A percentile compares a stretch with the other conserved stretches of the same genome.
Conservation (phyloP, 1,139 yeast species). For the Pichia sp. region DNA sequence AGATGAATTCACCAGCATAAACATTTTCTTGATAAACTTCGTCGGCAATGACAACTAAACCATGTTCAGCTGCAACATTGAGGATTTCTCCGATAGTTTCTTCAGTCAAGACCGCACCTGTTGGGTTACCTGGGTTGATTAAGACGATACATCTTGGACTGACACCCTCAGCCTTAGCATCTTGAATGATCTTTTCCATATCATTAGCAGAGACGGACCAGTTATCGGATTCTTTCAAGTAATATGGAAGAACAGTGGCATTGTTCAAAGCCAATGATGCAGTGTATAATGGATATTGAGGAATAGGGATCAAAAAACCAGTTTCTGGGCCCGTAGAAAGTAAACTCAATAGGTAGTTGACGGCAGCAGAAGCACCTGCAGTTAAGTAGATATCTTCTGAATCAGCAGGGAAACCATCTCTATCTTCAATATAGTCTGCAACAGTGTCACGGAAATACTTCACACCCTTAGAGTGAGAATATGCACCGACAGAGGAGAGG, state of each 20-base stretch:
- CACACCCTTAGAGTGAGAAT: slow-evolving; percentile 89
- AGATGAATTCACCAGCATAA: slow-evolving; percentile 56
- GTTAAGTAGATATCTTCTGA: slow-evolving; percentile 76
- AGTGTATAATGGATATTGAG: slow-evolving; percentile 94
- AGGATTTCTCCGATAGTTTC: slow-evolving; percentile 66
- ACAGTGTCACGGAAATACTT: slow-evolving; percentile 63
- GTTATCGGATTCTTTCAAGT: slow-evolving; percentile 64
- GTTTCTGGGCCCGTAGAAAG: slow-evolving; percentile 58
- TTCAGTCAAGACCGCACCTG: slow-evolving; percentile 71
- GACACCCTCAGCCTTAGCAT: slow-evolving; percentile 48
- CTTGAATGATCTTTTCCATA: slow-evolving; percentile 49
- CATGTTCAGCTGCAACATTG: slow-evolving; percentile 73
- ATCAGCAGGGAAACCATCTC: slow-evolving; percentile 63
- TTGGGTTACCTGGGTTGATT: slow-evolving; percentile 97
- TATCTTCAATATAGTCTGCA: slow-evolving; percentile 65
- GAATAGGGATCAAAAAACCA: slow-evolving; percentile 92
- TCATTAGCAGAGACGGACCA: slow-evolving; percentile 80
- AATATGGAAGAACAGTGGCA: slow-evolving; percentile 83
- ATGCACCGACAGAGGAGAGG: slow-evolving; percentile 87
- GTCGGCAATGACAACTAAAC: slow-evolving; percentile 89
- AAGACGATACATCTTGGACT: slow-evolving; percentile 78
- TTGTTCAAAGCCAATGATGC: slow-evolving; percentile 82
- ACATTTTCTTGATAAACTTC: slow-evolving; percentile 95
- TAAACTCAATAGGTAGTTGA: slow-evolving; percentile 63
- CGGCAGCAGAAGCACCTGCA: slow-evolving; percentile 93